Evolutionary conservation across 192 early-diverging fungal genomes (phyloP).

Genomic region (Linnemannia hyalina): DNA sequence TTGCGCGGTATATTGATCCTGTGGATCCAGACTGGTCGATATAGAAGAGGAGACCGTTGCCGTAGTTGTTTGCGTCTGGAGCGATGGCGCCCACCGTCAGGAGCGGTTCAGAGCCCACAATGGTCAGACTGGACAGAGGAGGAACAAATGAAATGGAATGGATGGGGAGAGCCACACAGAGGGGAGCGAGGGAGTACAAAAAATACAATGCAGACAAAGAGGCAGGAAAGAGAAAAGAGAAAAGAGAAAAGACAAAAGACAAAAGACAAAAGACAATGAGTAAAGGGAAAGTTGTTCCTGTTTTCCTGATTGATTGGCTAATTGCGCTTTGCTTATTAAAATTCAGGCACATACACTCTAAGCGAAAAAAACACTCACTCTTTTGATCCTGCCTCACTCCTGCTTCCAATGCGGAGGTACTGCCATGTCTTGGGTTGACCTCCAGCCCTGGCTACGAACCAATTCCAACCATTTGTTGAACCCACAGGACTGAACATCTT

Average conservation of each 20-base stretch:
- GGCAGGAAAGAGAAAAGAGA: background rate
- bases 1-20: slow-evolving; percentile 17
- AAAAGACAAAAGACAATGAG: background rate
- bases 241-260: background rate
- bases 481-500: slow-evolving; percentile 27
- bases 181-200: background rate
- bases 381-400: slow-evolving; percentile 13
- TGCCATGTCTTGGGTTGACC: slow-evolving; percentile 13
- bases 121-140: slow-evolving; percentile 6
- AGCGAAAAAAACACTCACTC: slow-evolving; percentile 17
- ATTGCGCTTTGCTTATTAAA: background rate
- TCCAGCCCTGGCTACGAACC: slow-evolving; percentile 23
- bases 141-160: background rate
- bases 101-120: slow-evolving; percentile 41
- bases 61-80: slow-evolving; percentile 24
- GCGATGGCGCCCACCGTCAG: slow-evolving; percentile 51
- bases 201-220: background rate
- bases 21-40: slow-evolving; percentile 36
- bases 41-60: slow-evolving; percentile 30
- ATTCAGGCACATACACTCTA: background rate
- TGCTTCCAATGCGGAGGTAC: slow-evolving; percentile 23
- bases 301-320: background rate
- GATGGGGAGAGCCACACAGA: background rate
- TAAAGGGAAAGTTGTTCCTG: background rate
- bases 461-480: slow-evolving; percentile 41